Base-by-base conservation (phyloP, 345 rosid genomes). In the Stellera chamaejasme region DNA sequence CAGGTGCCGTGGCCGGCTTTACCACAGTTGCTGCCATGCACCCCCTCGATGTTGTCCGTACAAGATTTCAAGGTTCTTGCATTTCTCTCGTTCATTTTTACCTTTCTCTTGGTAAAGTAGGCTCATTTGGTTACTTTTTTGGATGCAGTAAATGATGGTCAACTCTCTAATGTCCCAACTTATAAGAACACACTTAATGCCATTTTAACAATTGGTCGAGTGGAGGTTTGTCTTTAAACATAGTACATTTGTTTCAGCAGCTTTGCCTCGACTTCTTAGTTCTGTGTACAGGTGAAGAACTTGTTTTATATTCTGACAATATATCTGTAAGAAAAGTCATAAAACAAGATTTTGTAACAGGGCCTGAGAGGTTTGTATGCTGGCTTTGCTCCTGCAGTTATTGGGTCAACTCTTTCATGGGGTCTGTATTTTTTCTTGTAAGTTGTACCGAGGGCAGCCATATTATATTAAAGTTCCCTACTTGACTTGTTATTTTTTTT, bases 41-140 rank as follows among this genome's bases (percentile, higher is more conserved):
- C 49, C 95, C 99, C 12, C 89, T 93, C 8, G 99, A 93, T 70
- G 89, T 93, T 50, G 97, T 89, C 43, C 94, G 96, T 23, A 86
- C 97, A 10, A 78, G 97, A 48, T 93, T 93, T 64, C 97, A 86
- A 84, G 99, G 99, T 89, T 13, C 45, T 8, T 47, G 41, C 12
- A 51, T 19, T 44, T 57, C 43, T 16, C 27, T 36, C 45, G 23
- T 10, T 16, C 11, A 10, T 41, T 1, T 19, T 6, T 32, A 9
- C 4, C 5, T 6, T 32, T 2, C 39, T 32, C 7, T 32, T 32
- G 9, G 9, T 32, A 32, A 32, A 32, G 39, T 32, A 32, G 58
- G 44, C 45, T 64, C 27, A 43, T 44, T 58, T 58, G 28, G 55
- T 59, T 45, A 39, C 59, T 14, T 51, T 32, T 59, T 54, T 2